Percentiles rank a stretch among this genome's conserved stretches.
Conservation (phyloP, 192 early-diverging fungal species). For the Coemansia sp. region DNA sequence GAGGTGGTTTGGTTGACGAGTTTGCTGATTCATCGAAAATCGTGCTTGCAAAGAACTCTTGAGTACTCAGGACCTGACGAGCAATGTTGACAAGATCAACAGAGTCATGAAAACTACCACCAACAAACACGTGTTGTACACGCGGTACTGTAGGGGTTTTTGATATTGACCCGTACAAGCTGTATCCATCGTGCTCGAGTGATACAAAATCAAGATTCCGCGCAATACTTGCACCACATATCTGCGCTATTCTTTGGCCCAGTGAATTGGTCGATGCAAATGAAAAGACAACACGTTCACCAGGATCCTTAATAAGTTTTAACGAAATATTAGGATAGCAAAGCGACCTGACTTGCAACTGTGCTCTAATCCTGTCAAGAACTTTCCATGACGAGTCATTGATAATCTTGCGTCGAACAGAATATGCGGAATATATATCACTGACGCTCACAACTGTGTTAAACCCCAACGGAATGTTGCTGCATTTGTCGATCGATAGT, state of each 20-base stretch:
- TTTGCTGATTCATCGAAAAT: background rate
- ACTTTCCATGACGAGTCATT: conserved; percentile 13
- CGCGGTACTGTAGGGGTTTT: conserved; percentile 17
- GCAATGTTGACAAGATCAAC: conserved; percentile 20
- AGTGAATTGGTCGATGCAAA: conserved; percentile 29
- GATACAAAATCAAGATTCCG: conserved; percentile 33
- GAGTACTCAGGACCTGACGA: conserved; percentile 15
- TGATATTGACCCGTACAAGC: conserved; percentile 37
- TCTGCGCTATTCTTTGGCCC: conserved; percentile 37
- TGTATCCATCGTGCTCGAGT: conserved; percentile 17
- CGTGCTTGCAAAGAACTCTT: conserved; percentile 13
- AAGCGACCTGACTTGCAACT: conserved; percentile 28
- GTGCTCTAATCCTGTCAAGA: conserved; percentile 14
- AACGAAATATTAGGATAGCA: conserved; percentile 30
- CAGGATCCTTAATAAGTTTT: conserved; percentile 18
- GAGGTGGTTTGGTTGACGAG: background rate
- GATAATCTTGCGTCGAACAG: conserved; percentile 28
- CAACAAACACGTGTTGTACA: conserved; percentile 39
- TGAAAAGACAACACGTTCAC: conserved; percentile 7
- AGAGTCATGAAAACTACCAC: conserved; percentile 7
- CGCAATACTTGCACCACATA: conserved; percentile 28
- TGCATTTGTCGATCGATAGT: background rate
- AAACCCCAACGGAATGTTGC: background rate
- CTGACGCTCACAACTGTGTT: conserved; percentile 25
- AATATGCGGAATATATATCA: conserved; percentile 31